Percentiles rank a stretch among this genome's conserved stretches.
phyloP scores from a whole-genome alignment of 1,139 yeast species.

The Geotrichum fermentans region DNA sequence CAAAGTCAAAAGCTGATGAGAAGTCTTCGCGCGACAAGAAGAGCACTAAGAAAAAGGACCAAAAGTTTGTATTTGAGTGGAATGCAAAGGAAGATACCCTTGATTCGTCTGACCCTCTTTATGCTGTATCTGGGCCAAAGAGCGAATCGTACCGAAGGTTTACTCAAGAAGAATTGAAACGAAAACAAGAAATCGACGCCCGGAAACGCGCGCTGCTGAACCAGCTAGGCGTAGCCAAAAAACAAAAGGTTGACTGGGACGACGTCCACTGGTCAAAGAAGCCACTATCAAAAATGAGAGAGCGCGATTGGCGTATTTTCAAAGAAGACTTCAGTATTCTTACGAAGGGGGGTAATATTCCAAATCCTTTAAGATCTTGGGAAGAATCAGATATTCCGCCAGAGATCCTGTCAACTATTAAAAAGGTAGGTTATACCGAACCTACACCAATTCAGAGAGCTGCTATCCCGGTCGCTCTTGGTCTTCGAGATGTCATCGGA shows the following conservation, averaged over 20 bases:
- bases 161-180: conserved; percentile 31
- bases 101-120: conserved; percentile 43
- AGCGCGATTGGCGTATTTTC: conserved; percentile 86
- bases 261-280: conserved; percentile 71
- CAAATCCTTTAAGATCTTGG: conserved; percentile 73
- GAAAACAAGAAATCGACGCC: conserved; percentile 23
- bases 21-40: background rate
- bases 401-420: conserved; percentile 41
- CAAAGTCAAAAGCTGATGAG: background rate
- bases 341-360: conserved; percentile 50
- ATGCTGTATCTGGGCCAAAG: conserved; percentile 11
- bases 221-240: conserved; percentile 20
- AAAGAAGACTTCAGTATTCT: conserved; percentile 71
- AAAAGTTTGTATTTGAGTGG: conserved; percentile 67
- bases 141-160: conserved; percentile 27
- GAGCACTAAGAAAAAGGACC: conserved; percentile 21
- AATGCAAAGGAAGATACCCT: conserved; percentile 61
- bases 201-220: conserved; percentile 16
- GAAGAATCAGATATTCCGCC: conserved; percentile 51
- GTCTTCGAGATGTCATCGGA: conserved; percentile 66
- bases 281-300: conserved; percentile 57
- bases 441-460: conserved; percentile 93
- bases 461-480: conserved; percentile 68
- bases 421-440: conserved; percentile 45
- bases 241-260: conserved; percentile 25